Evolutionary conservation across 2,329 filamentous ascomycete genomes (phyloP).

Genomic region (Zopfia rhizophila): DNA sequence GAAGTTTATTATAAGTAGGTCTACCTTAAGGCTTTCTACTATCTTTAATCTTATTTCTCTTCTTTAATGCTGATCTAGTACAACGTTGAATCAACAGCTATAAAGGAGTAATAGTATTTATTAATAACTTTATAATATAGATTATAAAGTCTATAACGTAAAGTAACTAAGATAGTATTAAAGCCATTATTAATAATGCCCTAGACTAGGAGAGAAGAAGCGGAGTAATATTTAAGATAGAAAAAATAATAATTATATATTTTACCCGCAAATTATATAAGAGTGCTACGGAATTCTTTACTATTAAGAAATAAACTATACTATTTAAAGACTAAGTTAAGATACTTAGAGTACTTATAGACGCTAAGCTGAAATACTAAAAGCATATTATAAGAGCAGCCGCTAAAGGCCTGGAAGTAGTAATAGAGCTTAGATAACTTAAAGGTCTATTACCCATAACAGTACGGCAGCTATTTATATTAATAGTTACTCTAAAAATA

Average conservation of each 20-base stretch:
- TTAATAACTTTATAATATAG: too few relatives aligned
- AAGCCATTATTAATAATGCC: conserved; percentile 17
- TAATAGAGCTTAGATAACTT: conserved; percentile 18
- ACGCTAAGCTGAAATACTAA: conserved; percentile 23
- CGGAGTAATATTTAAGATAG: conserved; percentile 42
- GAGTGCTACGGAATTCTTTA: background rate
- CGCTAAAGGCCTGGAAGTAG: conserved; percentile 22
- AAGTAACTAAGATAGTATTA: conserved; percentile 17
- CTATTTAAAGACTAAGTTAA: conserved; percentile 21
- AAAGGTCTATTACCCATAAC: conserved; percentile 19
- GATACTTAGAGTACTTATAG: conserved; percentile 24
- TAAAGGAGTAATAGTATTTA: too few relatives aligned
- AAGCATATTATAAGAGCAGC: conserved; percentile 24
- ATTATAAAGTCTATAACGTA: conserved; percentile 13
- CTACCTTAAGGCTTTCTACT: too few relatives aligned
- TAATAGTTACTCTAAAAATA: conserved; percentile 15
- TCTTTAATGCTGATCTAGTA: too few relatives aligned
- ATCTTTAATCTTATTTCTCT: too few relatives aligned
- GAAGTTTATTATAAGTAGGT: too few relatives aligned
- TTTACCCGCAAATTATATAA: conserved; percentile 35
- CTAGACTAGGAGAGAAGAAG: conserved; percentile 36
- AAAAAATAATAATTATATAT: conserved; percentile 48
- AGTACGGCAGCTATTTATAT: conserved; percentile 21
- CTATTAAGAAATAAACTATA: conserved; percentile 16
- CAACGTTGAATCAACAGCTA: too few relatives aligned